Conservation (phyloP, 2,329 filamentous ascomycete genomes). For the Pseudopithomyces chartarum region DNA sequence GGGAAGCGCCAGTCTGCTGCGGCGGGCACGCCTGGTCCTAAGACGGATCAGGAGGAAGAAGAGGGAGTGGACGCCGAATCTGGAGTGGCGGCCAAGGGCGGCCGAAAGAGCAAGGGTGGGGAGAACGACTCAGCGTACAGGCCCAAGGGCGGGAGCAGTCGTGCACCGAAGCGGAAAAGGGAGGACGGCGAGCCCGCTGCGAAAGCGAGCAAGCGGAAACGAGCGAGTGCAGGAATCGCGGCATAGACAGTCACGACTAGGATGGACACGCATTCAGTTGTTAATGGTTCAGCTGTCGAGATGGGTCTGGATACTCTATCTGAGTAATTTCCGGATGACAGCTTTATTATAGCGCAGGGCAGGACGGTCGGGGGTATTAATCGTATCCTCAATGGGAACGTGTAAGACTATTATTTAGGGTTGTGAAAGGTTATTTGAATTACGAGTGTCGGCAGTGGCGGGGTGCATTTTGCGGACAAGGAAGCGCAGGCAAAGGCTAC, state of each 20-base stretch:
- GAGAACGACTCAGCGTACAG: constrained; percentile 53
- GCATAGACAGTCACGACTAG: not conserved
- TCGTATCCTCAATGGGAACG: too few relatives aligned
- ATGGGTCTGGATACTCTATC: too few relatives aligned
- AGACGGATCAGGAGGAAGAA: constrained; percentile 49
- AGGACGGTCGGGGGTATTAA: too few relatives aligned
- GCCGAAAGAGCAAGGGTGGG: constrained; percentile 34
- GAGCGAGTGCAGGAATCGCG: constrained; percentile 26
- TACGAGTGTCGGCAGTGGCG: not conserved
- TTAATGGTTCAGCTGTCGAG: too few relatives aligned
- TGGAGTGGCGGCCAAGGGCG: constrained; percentile 22
- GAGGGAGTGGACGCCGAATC: constrained; percentile 43
- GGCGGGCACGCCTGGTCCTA: constrained; percentile 40
- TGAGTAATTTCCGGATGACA: too few relatives aligned
- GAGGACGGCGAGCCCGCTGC: constrained; percentile 40
- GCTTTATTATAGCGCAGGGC: too few relatives aligned
- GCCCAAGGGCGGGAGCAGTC: constrained; percentile 54
- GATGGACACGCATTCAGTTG: too few relatives aligned
- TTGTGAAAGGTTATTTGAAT: too few relatives aligned
- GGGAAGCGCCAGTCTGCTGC: constrained; percentile 42
- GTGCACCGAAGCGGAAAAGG: constrained; percentile 50
- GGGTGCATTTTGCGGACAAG: not conserved
- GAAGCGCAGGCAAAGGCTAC: not conserved
- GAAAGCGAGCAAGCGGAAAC: constrained; percentile 40
- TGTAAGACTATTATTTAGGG: too few relatives aligned